Evolutionary conservation across 2,329 filamentous ascomycete species (phyloP), one percentile per base, ranked within the genome.

Genomic region (Fusarium sp.): DNA sequence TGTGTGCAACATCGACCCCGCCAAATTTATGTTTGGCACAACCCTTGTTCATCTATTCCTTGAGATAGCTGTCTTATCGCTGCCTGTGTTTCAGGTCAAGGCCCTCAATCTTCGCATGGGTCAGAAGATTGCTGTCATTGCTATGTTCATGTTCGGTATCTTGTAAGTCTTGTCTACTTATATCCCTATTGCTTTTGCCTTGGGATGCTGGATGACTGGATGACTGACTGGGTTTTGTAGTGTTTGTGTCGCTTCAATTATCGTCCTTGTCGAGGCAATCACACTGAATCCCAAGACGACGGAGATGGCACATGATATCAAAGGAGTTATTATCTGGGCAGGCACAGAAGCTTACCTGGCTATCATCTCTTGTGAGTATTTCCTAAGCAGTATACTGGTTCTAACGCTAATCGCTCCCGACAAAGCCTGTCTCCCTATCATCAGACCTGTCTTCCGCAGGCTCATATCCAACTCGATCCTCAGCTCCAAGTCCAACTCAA

Each of bases 101-200:
- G 65, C 10, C 4, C 40, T 69, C 8, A 62, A 69, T 42, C 65
- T 69, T 46, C 66, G 57, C 1, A 16, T 18, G 0, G 66, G 66
- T 1, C 66, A 69, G 25, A 69, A 69, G 66, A 49, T 69, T 27
- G 66, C 66, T 33, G 66, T 69, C 16, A 57, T 69, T 5, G 66
- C 65, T 13, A 46, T 69, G 53, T 69, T 69, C 11, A 69, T 69
- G 66, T 69, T 69, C 58, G 66, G 66, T 69, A 69, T 69, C 58
- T 69, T 69, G 66, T 69, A 33, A 14, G 66, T 62, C 31, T 16
- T 44, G 1, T 33, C 6, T 10, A 4, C 10, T 3, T 29, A 23
- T 16, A 11, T 29, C 20, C 29, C 46, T 10, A 8, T 7, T 9
- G 6, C 11, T 16, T 18, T 20, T 13, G 25, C 10, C 6, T 13